phyloP scores from a whole-genome alignment of 768 basidiomycete species.

The Russula dissimulans region DNA sequence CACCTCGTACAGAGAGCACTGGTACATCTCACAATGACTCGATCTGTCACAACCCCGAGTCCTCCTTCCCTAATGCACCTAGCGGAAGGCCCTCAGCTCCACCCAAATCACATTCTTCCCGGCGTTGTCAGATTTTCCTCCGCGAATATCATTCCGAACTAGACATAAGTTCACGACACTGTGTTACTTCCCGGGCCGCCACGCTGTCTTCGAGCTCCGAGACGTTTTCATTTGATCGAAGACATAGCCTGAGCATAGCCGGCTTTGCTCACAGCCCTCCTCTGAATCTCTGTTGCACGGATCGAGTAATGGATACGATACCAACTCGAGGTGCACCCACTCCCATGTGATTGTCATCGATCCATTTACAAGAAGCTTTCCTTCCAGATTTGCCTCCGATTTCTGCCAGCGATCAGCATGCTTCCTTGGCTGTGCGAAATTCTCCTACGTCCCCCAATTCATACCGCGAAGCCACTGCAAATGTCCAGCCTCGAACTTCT shows the following conservation, averaged over 20 bases:
- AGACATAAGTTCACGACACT: not conserved
- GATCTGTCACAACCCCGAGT: too few species aligned
- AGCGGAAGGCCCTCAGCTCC: not conserved
- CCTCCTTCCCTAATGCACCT: not conserved
- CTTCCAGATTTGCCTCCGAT: slow-evolving; percentile 7
- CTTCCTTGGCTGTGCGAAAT: not conserved
- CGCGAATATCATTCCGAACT: not conserved
- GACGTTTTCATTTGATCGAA: too few species aligned
- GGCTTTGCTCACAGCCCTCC: not conserved
- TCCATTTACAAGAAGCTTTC: not conserved
- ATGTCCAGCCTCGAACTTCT: not conserved
- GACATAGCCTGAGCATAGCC: too few species aligned
- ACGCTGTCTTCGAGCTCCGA: too few species aligned
- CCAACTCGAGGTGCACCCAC: not conserved
- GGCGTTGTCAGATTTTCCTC: not conserved
- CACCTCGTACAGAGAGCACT: too few species aligned
- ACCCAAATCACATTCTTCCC: not conserved
- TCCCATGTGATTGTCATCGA: not conserved
- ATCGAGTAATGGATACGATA: not conserved
- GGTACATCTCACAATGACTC: too few species aligned
- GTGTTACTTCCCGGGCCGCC: too few species aligned
- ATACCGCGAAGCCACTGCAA: not conserved
- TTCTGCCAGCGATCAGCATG: not conserved
- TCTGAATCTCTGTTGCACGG: too few species aligned
- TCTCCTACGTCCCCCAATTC: slow-evolving; percentile 1